These are phyloP conservation scores for Trichosporon faecale DNA, from an alignment of 1,284 basidiomycete genomes.

Conservation along the genomic window DNA sequence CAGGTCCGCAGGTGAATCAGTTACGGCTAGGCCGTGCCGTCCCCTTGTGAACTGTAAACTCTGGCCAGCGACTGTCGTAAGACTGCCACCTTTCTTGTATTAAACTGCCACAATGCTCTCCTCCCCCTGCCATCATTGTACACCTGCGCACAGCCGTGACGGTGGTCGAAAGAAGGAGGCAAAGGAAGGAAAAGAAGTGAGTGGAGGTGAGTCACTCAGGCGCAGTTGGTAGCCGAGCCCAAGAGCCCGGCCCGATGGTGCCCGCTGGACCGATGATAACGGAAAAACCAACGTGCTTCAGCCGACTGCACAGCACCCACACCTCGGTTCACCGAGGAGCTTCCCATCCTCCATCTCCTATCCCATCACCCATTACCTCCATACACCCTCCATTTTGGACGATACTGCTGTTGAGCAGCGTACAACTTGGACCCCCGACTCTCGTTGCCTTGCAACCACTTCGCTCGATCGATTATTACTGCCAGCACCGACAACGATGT, in stretches of 20 bases:
- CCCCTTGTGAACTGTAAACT: neutral
- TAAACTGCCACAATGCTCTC: neutral
- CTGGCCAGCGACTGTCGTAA: neutral
- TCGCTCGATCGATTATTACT: no score
- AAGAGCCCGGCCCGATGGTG: neutral
- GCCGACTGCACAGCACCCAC: neutral
- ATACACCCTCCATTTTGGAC: neutral
- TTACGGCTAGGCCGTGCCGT: neutral
- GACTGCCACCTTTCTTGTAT: neutral
- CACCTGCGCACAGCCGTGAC: neutral
- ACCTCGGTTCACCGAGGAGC: neutral
- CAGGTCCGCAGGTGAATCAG: neutral
- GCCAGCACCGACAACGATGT: neutral
- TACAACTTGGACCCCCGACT: no score
- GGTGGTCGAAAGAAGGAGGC: neutral
- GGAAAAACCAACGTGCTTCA: conserved; percentile 6
- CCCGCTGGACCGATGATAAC: neutral
- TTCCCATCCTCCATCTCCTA: neutral
- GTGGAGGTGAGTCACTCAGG: neutral
- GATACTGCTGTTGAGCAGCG: no score
- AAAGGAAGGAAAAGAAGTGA: neutral
- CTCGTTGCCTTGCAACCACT: no score
- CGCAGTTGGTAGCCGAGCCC: neutral
- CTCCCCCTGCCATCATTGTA: neutral
- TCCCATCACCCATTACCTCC: neutral